These are phyloP conservation scores for Prunus davidiana DNA, from an alignment of 306 rosid genomes.

Conservation along the genomic window DNA sequence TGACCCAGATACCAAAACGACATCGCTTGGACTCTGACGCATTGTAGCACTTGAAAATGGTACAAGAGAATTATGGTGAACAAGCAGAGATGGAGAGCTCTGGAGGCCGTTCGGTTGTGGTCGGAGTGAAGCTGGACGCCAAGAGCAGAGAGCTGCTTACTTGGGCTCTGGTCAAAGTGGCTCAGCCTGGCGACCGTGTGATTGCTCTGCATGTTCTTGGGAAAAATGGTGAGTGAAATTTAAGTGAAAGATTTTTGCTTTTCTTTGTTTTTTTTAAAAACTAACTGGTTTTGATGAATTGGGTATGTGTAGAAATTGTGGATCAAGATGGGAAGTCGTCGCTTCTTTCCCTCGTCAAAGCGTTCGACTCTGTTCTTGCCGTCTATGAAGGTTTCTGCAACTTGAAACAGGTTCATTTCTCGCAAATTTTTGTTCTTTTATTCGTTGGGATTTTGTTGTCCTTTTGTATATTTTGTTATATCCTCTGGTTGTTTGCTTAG, in stretches of 20 bases:
- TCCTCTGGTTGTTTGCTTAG: slow-evolving; percentile 15
- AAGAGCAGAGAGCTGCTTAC: slow-evolving; percentile 83
- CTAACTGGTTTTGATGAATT: slow-evolving; percentile 31
- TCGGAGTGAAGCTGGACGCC: slow-evolving; percentile 79
- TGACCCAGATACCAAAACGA: slow-evolving; percentile 14
- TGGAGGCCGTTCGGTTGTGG: slow-evolving; percentile 61
- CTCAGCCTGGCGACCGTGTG: slow-evolving; percentile 78
- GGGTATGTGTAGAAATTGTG: slow-evolving; percentile 52
- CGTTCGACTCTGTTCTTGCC: slow-evolving; percentile 91
- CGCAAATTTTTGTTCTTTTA: not conserved
- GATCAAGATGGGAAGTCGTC: slow-evolving; percentile 80
- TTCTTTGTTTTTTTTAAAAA: not conserved
- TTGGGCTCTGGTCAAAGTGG: slow-evolving; percentile 93
- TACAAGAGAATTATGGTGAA: slow-evolving; percentile 29
- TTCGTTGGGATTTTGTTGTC: not conserved
- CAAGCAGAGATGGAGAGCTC: slow-evolving; percentile 33
- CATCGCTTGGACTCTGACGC: not conserved
- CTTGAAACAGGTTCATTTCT: slow-evolving; percentile 75
- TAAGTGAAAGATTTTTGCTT: not conserved
- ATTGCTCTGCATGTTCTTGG: slow-evolving; percentile 89
- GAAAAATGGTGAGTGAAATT: slow-evolving; percentile 44
- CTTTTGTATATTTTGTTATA: slow-evolving; percentile 1
- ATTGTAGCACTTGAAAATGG: slow-evolving; percentile 30
- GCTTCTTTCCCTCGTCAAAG: slow-evolving; percentile 79
- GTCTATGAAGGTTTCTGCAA: slow-evolving; percentile 97